Evolutionary conservation across 1,284 basidiomycete species (phyloP), one percentile per base, ranked within the genome.

Genomic region (Rhodotorula sp.): DNA sequence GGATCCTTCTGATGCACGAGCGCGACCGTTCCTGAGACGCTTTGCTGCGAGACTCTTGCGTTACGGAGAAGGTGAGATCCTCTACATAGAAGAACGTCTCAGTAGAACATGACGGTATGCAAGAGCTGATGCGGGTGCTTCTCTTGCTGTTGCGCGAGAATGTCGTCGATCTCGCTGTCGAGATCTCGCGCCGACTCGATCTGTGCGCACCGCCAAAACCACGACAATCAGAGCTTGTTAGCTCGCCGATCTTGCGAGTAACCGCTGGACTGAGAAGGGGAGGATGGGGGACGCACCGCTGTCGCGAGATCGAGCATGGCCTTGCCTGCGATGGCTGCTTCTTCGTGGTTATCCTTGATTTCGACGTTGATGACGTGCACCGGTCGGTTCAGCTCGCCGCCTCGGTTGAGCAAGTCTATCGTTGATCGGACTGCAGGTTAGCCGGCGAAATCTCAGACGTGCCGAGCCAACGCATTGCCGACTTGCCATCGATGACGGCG

Each of bases 341-440:
- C 96, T 83, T 99, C 96, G 78, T 98, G 95, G 79, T 97, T 99
- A 82, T 99, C 96, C 83, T 92, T 97, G 83, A 99, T 99, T 80
- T 99, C 96, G 71, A 99, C 87, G 81, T 99, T 99, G 81, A 99
- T 93, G 66, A 99, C 83, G 80, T 99, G 96, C 30, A 99, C 94
- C 0, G 93, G 89, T 66, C 90, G 88, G 82, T 95, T 98, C 79
- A 89, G 88, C 72, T 99, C 95, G 3, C 95, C 92, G 37, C 93
- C 94, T 72, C 93, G 86, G 54, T 85, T 84, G 69, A 99, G 84
- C 26, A 99, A 83, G 83, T 99, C 96, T 96, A 75, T n/a, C n/a
- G n/a, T n/a, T n/a, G n/a, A n/a, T n/a, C n/a, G n/a, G n/a, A n/a
- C n/a, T n/a, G n/a, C n/a, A n/a, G n/a, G n/a, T n/a, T n/a, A n/a